Evolutionary conservation across 768 basidiomycete genomes (phyloP).

Genomic region (Termitomyces sp.): DNA sequence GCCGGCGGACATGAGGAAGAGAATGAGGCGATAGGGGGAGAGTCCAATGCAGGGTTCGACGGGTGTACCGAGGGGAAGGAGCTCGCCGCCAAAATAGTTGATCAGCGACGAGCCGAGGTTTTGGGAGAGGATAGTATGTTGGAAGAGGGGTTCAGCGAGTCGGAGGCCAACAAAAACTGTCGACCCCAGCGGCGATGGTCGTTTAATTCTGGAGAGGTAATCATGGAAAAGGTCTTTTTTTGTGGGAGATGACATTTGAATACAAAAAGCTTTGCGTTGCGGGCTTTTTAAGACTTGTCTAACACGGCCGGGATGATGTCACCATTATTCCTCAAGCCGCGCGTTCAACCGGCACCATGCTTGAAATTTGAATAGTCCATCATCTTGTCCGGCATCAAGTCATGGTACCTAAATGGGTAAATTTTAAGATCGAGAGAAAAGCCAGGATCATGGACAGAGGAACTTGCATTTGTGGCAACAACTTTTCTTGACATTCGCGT

Average conservation of each 20-base stretch:
- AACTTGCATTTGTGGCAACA: no score
- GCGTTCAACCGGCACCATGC: background rate
- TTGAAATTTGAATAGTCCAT: background rate
- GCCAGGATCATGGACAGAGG: background rate
- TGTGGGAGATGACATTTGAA: background rate
- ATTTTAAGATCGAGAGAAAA: background rate
- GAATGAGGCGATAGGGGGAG: constrained; percentile 8
- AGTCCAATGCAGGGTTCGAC: constrained; percentile 1
- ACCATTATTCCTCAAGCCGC: background rate
- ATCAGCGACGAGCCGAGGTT: constrained; percentile 8
- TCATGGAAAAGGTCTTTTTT: background rate
- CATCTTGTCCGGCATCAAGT: no score
- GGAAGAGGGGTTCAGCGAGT: constrained; percentile 7
- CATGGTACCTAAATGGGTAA: no score
- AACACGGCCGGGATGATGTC: background rate
- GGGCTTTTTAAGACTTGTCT: constrained; percentile 1
- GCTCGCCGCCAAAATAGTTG: background rate
- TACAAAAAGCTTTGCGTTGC: no score
- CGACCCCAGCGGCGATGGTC: constrained; percentile 6
- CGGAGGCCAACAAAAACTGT: constrained; percentile 10
- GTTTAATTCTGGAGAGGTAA: constrained; percentile 6
- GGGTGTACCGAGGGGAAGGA: constrained; percentile 1
- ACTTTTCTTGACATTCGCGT: no score
- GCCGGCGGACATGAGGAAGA: constrained; percentile 8
- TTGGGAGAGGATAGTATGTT: constrained; percentile 4